Percentiles rank a stretch among this genome's conserved stretches.
These are phyloP conservation scores for Phylloporus sp. DNA, from an alignment of 768 basidiomycete species.

Conservation along the genomic window DNA sequence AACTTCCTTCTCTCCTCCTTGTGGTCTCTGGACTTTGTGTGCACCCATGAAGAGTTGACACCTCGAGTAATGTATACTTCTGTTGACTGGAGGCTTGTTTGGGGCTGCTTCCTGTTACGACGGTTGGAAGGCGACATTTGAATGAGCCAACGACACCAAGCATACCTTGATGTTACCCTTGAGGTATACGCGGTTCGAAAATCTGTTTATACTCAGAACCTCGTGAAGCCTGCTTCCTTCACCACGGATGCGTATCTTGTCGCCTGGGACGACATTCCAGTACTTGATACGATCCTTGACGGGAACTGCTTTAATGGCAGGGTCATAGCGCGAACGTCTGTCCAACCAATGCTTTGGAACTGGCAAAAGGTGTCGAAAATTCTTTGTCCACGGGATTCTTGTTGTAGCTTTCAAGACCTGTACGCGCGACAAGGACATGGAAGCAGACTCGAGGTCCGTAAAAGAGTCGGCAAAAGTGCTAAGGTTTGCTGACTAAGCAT, in stretches of 20 bases:
- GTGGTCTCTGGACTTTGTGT: slow-evolving; percentile 35
- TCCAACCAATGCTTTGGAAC: slow-evolving; percentile 53
- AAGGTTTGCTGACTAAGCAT: slow-evolving; percentile 19
- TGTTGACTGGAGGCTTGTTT: slow-evolving; percentile 25
- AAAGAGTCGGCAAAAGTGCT: neutral
- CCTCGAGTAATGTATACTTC: slow-evolving; percentile 64
- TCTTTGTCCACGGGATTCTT: slow-evolving; percentile 51
- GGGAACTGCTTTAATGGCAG: slow-evolving; percentile 47
- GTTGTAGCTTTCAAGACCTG: slow-evolving; percentile 47
- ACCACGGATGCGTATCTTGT: slow-evolving; percentile 66
- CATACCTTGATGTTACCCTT: slow-evolving; percentile 36
- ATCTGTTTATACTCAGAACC: slow-evolving; percentile 67
- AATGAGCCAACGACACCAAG: slow-evolving; percentile 1
- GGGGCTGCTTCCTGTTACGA: slow-evolving; percentile 15
- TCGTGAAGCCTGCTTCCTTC: slow-evolving; percentile 61
- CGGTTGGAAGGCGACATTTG: slow-evolving; percentile 1
- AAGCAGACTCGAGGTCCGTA: too few species aligned
- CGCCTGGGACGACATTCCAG: slow-evolving; percentile 87
- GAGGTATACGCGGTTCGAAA: slow-evolving; percentile 64
- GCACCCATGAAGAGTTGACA: slow-evolving; percentile 74
- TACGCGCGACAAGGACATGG: slow-evolving; percentile 30
- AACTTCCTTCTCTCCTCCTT: slow-evolving; percentile 34
- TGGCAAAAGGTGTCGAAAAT: slow-evolving; percentile 61
- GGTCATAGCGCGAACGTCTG: slow-evolving; percentile 40
- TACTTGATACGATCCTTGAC: slow-evolving; percentile 70